Base-by-base conservation (phyloP, 2,329 filamentous ascomycete genomes). In the Aspergillus alliaceus region DNA sequence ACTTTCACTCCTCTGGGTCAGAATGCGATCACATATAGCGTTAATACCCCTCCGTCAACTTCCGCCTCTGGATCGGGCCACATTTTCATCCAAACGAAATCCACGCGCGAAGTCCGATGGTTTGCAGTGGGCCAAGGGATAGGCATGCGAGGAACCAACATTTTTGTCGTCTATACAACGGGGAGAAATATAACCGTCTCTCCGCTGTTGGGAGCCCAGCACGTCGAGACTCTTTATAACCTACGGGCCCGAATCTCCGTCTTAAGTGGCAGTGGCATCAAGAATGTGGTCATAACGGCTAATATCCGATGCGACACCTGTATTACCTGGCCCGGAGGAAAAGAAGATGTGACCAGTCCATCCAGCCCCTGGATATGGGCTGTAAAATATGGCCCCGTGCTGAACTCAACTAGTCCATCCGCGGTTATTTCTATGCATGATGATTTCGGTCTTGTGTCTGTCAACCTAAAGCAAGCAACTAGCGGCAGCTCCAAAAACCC, bases 11-110 rank as follows among this genome's bases (percentile, higher is more conserved):
- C 56, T 1, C 53, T 40, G 24, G 56, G 40, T 2, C 56, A 53
- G n/a, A 49, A 37, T 11, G 32, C 25, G 2, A 49, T 59, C 29
- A 49, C 24, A 6, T 59, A 56, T 18, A 59, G 52, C 24, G 40
- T 59, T 14, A 55, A 55, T 49, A 55, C 56, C 9, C 53, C 47
- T 29, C 39, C 11, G 8, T 11, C 1, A 1, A 54, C 51, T 3
- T 27, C 27, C 11, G 73, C 73, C 35, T 75, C 78, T 3, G 77
- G 77, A 31, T 73, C 75, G 4, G 84, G 84, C 54, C 84, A 84
- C 66, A 77, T 88, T 53, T 87, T 84, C 68, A 79, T 88, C 61
- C 85, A 86, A 66, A 77, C 89, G 55, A 74, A 73, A n/a, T 84
- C 84, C 70, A 58, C 65, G 0, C 48, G 24, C 9, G 35, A 51